phyloP scores from a whole-genome alignment of 2,329 filamentous ascomycete genomes.

The Sclerotinia spermophila region DNA sequence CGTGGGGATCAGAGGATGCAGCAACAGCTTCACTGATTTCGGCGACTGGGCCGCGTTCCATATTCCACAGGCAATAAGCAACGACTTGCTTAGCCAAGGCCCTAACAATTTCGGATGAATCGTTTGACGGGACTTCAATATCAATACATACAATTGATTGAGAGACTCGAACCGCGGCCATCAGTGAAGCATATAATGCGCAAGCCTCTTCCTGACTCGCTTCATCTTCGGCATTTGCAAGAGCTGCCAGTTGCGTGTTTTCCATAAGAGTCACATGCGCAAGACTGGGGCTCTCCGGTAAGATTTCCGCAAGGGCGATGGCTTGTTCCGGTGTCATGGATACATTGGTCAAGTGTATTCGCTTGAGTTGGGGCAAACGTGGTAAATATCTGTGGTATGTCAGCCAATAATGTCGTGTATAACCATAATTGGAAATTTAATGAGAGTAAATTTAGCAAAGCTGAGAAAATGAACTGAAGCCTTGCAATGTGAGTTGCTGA shows the following conservation, averaged over 20 bases:
- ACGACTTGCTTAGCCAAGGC: slow-evolving; percentile 92
- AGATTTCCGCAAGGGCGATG: slow-evolving; percentile 83
- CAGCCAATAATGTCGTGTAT: slow-evolving; percentile 9
- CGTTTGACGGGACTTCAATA: slow-evolving; percentile 77
- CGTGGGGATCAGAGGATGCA: slow-evolving; percentile 38
- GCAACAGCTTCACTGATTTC: slow-evolving; percentile 50
- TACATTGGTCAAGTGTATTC: slow-evolving; percentile 83
- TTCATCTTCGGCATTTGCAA: slow-evolving; percentile 74
- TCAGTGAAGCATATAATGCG: slow-evolving; percentile 85
- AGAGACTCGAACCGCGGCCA: slow-evolving; percentile 82
- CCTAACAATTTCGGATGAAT: slow-evolving; percentile 86
- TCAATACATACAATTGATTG: slow-evolving; percentile 83
- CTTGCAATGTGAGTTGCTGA: background rate
- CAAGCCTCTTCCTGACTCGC: slow-evolving; percentile 87
- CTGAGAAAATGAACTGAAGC: slow-evolving; percentile 9
- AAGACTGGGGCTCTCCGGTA: slow-evolving; percentile 76
- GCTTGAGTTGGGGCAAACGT: slow-evolving; percentile 70
- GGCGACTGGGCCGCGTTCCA: slow-evolving; percentile 72
- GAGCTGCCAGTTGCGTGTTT: slow-evolving; percentile 66
- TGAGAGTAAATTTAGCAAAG: background rate
- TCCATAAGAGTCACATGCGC: slow-evolving; percentile 85
- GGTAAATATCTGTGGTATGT: slow-evolving; percentile 61
- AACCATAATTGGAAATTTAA: background rate
- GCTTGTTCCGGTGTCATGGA: slow-evolving; percentile 81
- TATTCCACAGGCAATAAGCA: slow-evolving; percentile 87